Conservation (phyloP, 768 basidiomycete species). For the Lactarius deliciosus region DNA sequence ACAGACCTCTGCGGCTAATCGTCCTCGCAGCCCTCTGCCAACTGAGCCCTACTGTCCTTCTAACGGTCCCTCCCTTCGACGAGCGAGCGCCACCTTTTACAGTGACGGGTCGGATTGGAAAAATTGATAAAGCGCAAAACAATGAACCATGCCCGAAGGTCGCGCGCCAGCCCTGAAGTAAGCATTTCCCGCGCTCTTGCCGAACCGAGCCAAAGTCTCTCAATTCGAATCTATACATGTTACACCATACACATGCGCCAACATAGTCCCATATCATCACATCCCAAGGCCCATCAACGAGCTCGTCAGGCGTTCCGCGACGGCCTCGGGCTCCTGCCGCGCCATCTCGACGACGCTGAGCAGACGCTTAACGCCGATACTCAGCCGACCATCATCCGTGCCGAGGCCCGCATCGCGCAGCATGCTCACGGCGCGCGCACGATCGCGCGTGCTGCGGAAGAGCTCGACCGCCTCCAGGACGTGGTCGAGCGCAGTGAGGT, state of each 20-base stretch:
- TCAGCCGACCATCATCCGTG: conserved; percentile 46
- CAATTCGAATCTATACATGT: no score
- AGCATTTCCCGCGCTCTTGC: conserved; percentile 16
- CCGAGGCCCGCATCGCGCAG: conserved; percentile 75
- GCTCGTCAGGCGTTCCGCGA: conserved; percentile 64
- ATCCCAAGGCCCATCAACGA: conserved; percentile 58
- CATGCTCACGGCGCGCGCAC: conserved; percentile 58
- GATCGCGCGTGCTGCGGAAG: conserved; percentile 59
- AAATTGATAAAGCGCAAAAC: not conserved
- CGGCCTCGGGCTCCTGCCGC: conserved; percentile 87
- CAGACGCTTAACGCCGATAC: conserved; percentile 93
- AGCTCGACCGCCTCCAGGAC: conserved; percentile 80
- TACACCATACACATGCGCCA: not conserved
- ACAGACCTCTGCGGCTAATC: conserved; percentile 3
- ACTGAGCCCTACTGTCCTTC: conserved; percentile 21
- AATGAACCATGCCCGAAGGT: not conserved
- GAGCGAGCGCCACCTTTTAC: conserved; percentile 25
- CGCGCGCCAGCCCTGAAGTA: conserved; percentile 18
- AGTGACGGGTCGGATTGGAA: conserved; percentile 27
- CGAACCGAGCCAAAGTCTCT: not conserved
- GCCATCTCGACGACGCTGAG: conserved; percentile 94
- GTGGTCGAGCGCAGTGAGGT: conserved; percentile 66
- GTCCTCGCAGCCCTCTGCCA: conserved; percentile 26
- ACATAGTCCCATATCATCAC: conserved; percentile 28
- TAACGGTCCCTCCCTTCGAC: conserved; percentile 27